A percentile compares a stretch with the other conserved stretches of the same genome.
Evolutionary conservation across 2,329 filamentous ascomycete genomes (phyloP).

Genomic region (Dactylellina parvicollis): DNA sequence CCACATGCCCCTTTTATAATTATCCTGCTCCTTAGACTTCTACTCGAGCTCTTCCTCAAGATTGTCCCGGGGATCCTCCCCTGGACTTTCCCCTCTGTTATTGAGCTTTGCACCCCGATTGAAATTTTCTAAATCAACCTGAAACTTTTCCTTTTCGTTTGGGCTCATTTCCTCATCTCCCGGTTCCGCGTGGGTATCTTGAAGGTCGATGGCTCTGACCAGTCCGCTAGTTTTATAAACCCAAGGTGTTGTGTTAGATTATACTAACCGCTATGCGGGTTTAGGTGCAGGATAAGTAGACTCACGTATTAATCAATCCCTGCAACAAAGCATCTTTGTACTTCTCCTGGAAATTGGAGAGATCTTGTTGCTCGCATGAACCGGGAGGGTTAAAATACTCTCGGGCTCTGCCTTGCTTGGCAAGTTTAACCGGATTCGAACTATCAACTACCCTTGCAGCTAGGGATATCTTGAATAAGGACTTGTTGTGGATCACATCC

Average conservation of each 20-base stretch:
- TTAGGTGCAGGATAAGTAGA: not conserved
- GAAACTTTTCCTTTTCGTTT: not conserved
- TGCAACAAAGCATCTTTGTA: slow-evolving; percentile 14
- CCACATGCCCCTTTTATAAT: too few species aligned
- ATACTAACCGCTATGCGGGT: not conserved
- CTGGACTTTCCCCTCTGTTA: too few species aligned
- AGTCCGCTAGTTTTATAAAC: slow-evolving; percentile 10
- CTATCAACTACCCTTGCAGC: slow-evolving; percentile 83
- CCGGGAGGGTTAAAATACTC: slow-evolving; percentile 36
- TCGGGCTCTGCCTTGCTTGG: slow-evolving; percentile 3
- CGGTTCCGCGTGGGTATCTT: slow-evolving; percentile 4
- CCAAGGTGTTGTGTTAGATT: not conserved
- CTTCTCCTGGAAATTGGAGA: not conserved
- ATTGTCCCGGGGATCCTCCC: not conserved
- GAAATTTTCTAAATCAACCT: slow-evolving; percentile 15
- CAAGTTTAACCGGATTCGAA: slow-evolving; percentile 70
- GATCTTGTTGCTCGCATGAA: slow-evolving; percentile 8
- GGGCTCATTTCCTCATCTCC: slow-evolving; percentile 1
- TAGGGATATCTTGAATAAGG: slow-evolving; percentile 84
- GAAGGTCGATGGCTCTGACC: slow-evolving; percentile 18
- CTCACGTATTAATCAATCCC: slow-evolving; percentile 24
- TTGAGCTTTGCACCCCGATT: not conserved
- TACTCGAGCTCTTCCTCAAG: not conserved
- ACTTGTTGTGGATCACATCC: slow-evolving; percentile 75
- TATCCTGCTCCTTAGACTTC: not conserved